Percentiles rank a stretch among this genome's conserved stretches.
Conservation (phyloP, 345 rosid genomes). For the Dipteronia dyeriana region DNA sequence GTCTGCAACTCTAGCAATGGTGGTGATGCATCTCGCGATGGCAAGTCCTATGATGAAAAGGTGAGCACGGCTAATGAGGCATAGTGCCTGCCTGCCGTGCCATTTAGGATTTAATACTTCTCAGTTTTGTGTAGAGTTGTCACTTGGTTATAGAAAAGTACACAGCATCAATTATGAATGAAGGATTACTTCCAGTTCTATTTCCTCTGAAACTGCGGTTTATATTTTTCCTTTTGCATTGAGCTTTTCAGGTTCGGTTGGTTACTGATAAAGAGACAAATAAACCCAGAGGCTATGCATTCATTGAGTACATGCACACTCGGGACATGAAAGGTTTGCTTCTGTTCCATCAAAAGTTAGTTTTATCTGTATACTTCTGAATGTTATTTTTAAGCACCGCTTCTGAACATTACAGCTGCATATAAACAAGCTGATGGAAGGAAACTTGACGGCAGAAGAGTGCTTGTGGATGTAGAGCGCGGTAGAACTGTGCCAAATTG, state of each 20-base stretch:
- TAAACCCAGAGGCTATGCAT: slow-evolving; percentile 95
- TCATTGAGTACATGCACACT: slow-evolving; percentile 91
- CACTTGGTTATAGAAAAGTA: slow-evolving; percentile 32
- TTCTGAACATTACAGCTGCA: slow-evolving; percentile 58
- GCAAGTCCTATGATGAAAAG: slow-evolving; percentile 84
- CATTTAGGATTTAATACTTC: slow-evolving; percentile 54
- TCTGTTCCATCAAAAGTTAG: slow-evolving; percentile 4
- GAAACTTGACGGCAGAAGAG: slow-evolving; percentile 98
- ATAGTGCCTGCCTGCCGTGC: slow-evolving; percentile 88
- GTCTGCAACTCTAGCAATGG: slow-evolving; percentile 91
- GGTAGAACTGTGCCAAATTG: slow-evolving; percentile 99
- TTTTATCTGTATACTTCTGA: background rate
- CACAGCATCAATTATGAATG: slow-evolving; percentile 6
- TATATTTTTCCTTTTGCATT: slow-evolving; percentile 38
- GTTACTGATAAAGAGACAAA: slow-evolving; percentile 69
- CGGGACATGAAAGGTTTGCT: slow-evolving; percentile 92
- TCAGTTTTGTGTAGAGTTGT: slow-evolving; percentile 28
- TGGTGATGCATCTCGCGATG: slow-evolving; percentile 87
- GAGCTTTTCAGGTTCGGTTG: slow-evolving; percentile 68
- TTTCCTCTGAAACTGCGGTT: slow-evolving; percentile 21
- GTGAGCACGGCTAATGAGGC: slow-evolving; percentile 96
- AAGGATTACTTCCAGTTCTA: slow-evolving; percentile 20
- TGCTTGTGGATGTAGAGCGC: slow-evolving; percentile 97
- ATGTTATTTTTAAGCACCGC: slow-evolving; percentile 11
- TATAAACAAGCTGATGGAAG: slow-evolving; percentile 99